Evolutionary conservation across 2,329 filamentous ascomycete species (phyloP).

Genomic region (Neonectria coccinea): DNA sequence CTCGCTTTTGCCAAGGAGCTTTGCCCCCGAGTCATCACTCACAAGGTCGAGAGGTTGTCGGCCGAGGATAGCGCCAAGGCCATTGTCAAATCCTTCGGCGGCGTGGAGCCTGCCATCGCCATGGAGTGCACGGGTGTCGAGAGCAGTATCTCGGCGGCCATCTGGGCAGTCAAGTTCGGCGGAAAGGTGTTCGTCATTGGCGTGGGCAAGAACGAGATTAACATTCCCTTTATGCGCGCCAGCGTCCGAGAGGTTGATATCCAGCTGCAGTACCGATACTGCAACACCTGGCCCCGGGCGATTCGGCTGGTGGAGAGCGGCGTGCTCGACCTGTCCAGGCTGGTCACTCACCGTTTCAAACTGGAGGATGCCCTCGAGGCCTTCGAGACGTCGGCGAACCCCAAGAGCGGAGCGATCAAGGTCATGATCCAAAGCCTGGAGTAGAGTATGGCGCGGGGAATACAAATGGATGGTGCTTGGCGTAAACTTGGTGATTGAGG

Average conservation of each 20-base stretch:
- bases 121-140: conserved; percentile 97
- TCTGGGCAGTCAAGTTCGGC: conserved; percentile 93
- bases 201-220: conserved; percentile 95
- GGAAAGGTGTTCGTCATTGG: conserved; percentile 98
- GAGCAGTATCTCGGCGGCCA: conserved; percentile 85
- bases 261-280: conserved; percentile 96
- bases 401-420: conserved; percentile 96
- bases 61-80: conserved; percentile 80
- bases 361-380: conserved; percentile 90
- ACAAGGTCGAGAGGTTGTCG: conserved; percentile 76
- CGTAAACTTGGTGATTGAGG: conserved; percentile 42
- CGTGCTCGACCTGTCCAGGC: conserved; percentile 80
- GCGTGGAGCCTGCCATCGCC: conserved; percentile 82
- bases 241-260: conserved; percentile 93
- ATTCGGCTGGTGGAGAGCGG: conserved; percentile 89
- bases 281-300: conserved; percentile 94
- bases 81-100: conserved; percentile 75
- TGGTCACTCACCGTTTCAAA: conserved; percentile 89
- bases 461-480: conserved; percentile 38
- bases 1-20: conserved; percentile 87
- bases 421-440: conserved; percentile 87
- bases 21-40: conserved; percentile 81
- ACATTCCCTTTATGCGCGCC: conserved; percentile 93
- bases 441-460: conserved; percentile 44
- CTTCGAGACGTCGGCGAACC: conserved; percentile 88